phyloP scores from a whole-genome alignment of 768 basidiomycete species.

The Amanita pseudoporphyria region DNA sequence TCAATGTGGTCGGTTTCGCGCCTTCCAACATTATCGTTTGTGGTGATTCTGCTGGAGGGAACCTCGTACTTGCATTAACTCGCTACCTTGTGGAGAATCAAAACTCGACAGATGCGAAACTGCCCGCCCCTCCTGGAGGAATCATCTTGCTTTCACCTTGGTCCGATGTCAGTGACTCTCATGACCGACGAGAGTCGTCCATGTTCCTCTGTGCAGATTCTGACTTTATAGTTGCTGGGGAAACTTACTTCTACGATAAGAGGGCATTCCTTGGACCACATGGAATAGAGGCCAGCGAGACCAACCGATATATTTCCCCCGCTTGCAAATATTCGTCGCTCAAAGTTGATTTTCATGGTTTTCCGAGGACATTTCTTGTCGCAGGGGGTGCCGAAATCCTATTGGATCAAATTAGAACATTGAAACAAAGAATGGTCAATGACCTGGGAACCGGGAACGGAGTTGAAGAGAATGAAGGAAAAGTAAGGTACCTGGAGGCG shows the following conservation, averaged over 20 bases:
- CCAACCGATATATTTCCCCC: constrained; percentile 51
- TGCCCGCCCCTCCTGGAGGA: constrained; percentile 37
- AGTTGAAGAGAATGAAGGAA: constrained; percentile 25
- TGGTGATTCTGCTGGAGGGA: constrained; percentile 75
- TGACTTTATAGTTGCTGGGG: constrained; percentile 27
- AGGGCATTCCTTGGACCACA: constrained; percentile 38
- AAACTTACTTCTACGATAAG: constrained; percentile 22
- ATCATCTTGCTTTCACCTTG: constrained; percentile 50
- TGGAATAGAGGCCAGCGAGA: constrained; percentile 32
- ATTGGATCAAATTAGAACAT: constrained; percentile 39
- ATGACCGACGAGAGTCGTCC: constrained; percentile 29
- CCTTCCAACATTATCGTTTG: constrained; percentile 53
- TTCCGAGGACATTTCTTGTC: constrained; percentile 52
- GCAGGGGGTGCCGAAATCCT: constrained; percentile 49
- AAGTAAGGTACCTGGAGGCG: constrained; percentile 38
- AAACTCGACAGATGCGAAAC: constrained; percentile 16
- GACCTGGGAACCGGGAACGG: constrained; percentile 41
- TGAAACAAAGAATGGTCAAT: constrained; percentile 37
- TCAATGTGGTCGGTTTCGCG: constrained; percentile 43
- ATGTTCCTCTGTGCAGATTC: constrained; percentile 20
- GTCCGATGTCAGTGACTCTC: constrained; percentile 37
- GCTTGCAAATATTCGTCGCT: constrained; percentile 31
- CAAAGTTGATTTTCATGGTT: constrained; percentile 38
- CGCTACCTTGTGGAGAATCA: constrained; percentile 51
- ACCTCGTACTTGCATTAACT: constrained; percentile 54